Conservation (phyloP, 768 basidiomycete genomes). For the Plicaturopsis crispa region DNA sequence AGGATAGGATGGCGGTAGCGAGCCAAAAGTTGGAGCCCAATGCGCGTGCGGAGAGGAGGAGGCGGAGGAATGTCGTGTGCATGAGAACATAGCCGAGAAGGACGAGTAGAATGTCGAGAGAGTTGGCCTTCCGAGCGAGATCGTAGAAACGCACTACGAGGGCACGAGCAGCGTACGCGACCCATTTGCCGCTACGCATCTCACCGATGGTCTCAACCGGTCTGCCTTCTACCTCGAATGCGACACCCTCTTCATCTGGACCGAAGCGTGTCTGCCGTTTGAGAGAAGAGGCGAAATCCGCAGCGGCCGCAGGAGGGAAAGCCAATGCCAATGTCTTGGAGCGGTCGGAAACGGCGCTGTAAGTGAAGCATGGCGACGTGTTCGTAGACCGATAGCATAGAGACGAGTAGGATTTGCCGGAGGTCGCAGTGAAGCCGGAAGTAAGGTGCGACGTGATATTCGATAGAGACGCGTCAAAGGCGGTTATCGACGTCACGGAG, state of each 20-base stretch:
- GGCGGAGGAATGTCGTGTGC: conserved; percentile 90
- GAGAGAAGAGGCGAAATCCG: conserved; percentile 41
- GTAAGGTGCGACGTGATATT: conserved; percentile 46
- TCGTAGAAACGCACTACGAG: conserved; percentile 80
- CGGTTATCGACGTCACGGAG: conserved; percentile 28
- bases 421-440: conserved; percentile 27
- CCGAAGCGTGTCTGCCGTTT: conserved; percentile 20
- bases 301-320: conserved; percentile 40
- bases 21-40: conserved; percentile 76
- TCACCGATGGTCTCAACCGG: conserved; percentile 52
- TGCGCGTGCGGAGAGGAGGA: conserved; percentile 81
- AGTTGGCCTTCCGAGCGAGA: conserved; percentile 85
- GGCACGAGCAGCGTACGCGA: conserved; percentile 77
- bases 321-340: conserved; percentile 40
- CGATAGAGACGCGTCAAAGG: conserved; percentile 33
- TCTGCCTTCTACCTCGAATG: conserved; percentile 42
- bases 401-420: conserved; percentile 40
- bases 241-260: conserved; percentile 32
- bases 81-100: conserved; percentile 91
- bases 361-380: conserved; percentile 31
- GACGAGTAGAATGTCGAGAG: conserved; percentile 91
- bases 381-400: conserved; percentile 39
- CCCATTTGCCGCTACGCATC: conserved; percentile 81
- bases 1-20: conserved; percentile 66
- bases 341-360: conserved; percentile 21